phyloP scores from a whole-genome alignment of 306 rosid genomes.

The Abrus pulchellus region DNA sequence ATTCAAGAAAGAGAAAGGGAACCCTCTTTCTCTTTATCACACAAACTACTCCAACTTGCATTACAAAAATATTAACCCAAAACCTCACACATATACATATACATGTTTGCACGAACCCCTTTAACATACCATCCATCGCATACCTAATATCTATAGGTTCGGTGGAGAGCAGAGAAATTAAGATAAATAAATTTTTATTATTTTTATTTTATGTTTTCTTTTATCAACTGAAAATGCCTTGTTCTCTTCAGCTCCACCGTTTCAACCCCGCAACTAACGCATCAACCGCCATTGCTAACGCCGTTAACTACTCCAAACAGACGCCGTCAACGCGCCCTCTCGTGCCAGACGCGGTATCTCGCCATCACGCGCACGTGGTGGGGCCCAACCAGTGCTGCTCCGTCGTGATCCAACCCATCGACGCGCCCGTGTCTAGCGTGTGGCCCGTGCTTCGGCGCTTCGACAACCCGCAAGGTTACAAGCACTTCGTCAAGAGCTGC shows the following conservation, averaged over 20 bases:
- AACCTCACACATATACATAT: constrained; percentile 13
- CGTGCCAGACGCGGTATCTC: constrained; percentile 56
- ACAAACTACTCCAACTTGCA: constrained; percentile 40
- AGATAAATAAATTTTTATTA: background rate
- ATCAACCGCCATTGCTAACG: constrained; percentile 37
- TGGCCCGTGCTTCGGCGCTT: constrained; percentile 90
- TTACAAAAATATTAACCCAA: constrained; percentile 37
- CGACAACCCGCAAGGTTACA: constrained; percentile 92
- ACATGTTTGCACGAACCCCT: background rate
- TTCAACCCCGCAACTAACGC: constrained; percentile 56
- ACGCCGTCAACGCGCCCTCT: constrained; percentile 40
- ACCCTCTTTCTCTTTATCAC: background rate
- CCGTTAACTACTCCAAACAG: background rate
- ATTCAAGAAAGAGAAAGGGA: background rate
- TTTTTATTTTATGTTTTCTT: background rate
- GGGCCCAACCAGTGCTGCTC: constrained; percentile 81
- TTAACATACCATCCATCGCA: background rate
- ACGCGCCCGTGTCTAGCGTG: constrained; percentile 76
- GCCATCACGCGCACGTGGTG: constrained; percentile 63
- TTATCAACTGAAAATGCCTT: constrained; percentile 63
- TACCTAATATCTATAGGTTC: constrained; percentile 30
- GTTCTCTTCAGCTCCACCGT: constrained; percentile 73
- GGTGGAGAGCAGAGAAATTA: background rate
- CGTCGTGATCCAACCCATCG: constrained; percentile 71
- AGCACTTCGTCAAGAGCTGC: constrained; percentile 91